phyloP scores from a whole-genome alignment of 441 rosid species.

The Pelargonium australe region DNA sequence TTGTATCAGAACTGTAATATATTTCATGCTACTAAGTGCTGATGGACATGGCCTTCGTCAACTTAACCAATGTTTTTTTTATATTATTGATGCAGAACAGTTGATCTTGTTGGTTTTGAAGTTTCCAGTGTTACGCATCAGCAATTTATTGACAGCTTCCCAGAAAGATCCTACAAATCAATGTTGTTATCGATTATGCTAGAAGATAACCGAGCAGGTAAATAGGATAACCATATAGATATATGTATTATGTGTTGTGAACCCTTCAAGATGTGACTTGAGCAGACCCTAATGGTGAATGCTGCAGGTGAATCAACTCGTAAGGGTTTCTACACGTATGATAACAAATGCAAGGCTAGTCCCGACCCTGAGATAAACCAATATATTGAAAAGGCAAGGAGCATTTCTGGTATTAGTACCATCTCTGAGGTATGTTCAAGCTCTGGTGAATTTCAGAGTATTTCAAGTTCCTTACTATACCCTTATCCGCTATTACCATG shows the following conservation, averaged over 20 bases:
- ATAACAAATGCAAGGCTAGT: slow-evolving; percentile 68
- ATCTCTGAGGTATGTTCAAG: slow-evolving; percentile 54
- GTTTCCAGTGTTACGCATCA: slow-evolving; percentile 73
- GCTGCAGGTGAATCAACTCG: slow-evolving; percentile 70
- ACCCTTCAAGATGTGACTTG: no score
- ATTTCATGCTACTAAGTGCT: no score
- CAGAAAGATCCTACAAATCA: slow-evolving; percentile 77
- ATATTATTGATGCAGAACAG: slow-evolving; percentile 59
- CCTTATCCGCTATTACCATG: no score
- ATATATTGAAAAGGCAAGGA: slow-evolving; percentile 75
- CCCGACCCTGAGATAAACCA: slow-evolving; percentile 79
- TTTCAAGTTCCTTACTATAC: no score
- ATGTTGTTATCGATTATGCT: slow-evolving; percentile 79
- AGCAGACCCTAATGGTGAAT: no score
- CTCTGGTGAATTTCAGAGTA: no score
- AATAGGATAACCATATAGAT: no score
- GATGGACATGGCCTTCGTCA: no score
- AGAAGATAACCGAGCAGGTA: slow-evolving; percentile 85
- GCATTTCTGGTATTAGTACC: slow-evolving; percentile 54
- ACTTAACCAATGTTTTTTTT: background rate
- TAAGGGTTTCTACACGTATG: slow-evolving; percentile 81
- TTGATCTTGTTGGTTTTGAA: slow-evolving; percentile 88
- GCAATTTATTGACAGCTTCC: slow-evolving; percentile 77
- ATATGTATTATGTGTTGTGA: no score
- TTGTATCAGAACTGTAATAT: no score